phyloP scores from a whole-genome alignment of 2,329 filamentous ascomycete species.

The Aspergillus arachidicola region DNA sequence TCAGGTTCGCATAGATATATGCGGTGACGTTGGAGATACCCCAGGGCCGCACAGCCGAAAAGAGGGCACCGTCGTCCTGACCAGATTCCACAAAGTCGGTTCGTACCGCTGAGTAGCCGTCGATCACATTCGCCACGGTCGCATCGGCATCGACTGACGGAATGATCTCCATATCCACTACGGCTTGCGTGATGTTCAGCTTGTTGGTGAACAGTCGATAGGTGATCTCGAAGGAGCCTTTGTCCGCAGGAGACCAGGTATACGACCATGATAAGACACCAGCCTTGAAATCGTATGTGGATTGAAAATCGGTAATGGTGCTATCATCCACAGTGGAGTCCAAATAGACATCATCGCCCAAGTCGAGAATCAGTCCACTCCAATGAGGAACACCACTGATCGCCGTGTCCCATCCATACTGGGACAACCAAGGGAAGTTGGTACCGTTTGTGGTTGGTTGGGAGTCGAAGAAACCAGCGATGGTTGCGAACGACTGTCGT shows the following conservation, averaged over 20 bases:
- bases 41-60: conserved; percentile 64
- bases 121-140: conserved; percentile 66
- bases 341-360: conserved; percentile 57
- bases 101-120: conserved; percentile 69
- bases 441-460: conserved; percentile 61
- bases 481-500: conserved; percentile 67
- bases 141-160: conserved; percentile 56
- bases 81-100: conserved; percentile 62
- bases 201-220: conserved; percentile 70
- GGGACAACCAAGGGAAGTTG: conserved; percentile 69
- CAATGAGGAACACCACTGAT: conserved; percentile 73
- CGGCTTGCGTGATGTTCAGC: conserved; percentile 62
- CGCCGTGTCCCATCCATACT: conserved; percentile 71
- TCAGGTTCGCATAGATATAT: conserved; percentile 55
- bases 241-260: conserved; percentile 62
- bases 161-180: conserved; percentile 62
- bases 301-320: conserved; percentile 63
- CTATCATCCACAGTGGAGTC: conserved; percentile 62
- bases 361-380: conserved; percentile 61
- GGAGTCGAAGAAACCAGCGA: conserved; percentile 67
- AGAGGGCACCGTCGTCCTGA: conserved; percentile 60
- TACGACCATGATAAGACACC: conserved; percentile 67
- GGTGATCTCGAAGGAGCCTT: conserved; percentile 58
- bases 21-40: conserved; percentile 66
- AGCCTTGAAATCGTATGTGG: conserved; percentile 64